Evolutionary conservation across 2,329 filamentous ascomycete genomes (phyloP), one percentile per base, ranked within the genome.

Genomic region (Fusarium avenaceum): DNA sequence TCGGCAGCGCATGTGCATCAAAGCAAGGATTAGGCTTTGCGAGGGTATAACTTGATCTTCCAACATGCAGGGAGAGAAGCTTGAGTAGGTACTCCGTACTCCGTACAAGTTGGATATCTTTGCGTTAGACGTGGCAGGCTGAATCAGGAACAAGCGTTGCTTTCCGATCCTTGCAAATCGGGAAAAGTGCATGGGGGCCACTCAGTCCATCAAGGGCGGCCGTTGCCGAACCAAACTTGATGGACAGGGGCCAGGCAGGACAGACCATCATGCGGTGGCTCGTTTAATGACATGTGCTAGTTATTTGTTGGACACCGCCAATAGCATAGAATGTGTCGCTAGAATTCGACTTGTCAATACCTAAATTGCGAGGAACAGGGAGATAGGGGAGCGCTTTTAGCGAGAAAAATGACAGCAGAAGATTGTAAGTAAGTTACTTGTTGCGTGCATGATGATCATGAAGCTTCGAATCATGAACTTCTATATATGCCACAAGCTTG

Each of bases 161-260:
- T 57, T 47, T 38, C 17, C 47, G 43, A 60, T 54, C 65, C 56
- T 51, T 62, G 59, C 32, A 62, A 51, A 60, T 69, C 65, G 51
- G 45, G 59, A 57, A 65, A 64, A 45, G 35, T 26, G 35, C 44
- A 51, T 50, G 33, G 46, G 49, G 30, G 24, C 51, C 57, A 57
- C 65, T 69, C 65, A 67, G 67, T 38, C 66, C 62, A 69, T 62
- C 69, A 69, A 69, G 63, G 46, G 57, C 66, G 66, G 66, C 66
- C 66, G 57, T 46, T 69, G 66, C 66, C 66, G 66, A 69, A 69
- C 66, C 48, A 70, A 45, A 67, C 45, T 38, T 69, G 61, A 69
- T 63, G 28, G 52, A 40, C 57, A 69, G 57, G 61, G 66, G 26
- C 45, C n/a, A 40, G 28, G 28, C 40, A 57, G 28, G 53, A 49